phyloP scores from a whole-genome alignment of 495 filamentous ascomycete genomes.

The Aspergillus biplanus region DNA sequence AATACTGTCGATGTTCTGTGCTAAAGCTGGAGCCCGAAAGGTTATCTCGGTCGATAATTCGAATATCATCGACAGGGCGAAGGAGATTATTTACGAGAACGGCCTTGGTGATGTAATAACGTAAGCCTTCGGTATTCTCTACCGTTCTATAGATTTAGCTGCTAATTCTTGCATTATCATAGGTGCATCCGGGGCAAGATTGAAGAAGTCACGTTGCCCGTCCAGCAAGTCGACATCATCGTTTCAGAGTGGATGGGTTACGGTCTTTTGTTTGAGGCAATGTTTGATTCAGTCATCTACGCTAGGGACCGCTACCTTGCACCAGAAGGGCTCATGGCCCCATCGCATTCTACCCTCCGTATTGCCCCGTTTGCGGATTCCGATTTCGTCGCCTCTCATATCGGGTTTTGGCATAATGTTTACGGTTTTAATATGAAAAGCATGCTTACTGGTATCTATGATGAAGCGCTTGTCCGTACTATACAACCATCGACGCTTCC shows the following conservation, averaged over 20 bases:
- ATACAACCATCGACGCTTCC: constrained; percentile 47
- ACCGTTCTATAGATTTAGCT: neutral
- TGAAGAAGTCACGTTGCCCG: constrained; percentile 82
- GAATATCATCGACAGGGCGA: constrained; percentile 85
- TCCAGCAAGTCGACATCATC: constrained; percentile 88
- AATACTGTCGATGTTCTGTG: constrained; percentile 94
- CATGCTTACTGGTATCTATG: constrained; percentile 60
- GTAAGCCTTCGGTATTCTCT: constrained; percentile 34
- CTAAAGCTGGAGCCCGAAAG: constrained; percentile 82
- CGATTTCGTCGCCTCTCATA: constrained; percentile 69
- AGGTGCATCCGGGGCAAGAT: constrained; percentile 83
- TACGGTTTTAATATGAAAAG: constrained; percentile 61
- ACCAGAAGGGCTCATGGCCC: constrained; percentile 81
- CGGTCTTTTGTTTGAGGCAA: constrained; percentile 88
- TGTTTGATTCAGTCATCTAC: constrained; percentile 92
- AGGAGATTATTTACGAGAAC: constrained; percentile 82
- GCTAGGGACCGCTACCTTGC: constrained; percentile 83
- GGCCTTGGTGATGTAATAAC: constrained; percentile 79
- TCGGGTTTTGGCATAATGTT: constrained; percentile 72
- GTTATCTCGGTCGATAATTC: constrained; percentile 95
- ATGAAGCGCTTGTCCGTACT: constrained; percentile 60
- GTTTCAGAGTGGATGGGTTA: constrained; percentile 99
- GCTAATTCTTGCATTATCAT: constrained; percentile 14
- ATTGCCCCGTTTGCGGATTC: constrained; percentile 85
- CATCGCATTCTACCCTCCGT: constrained; percentile 84